Base-by-base conservation (phyloP, 2,329 filamentous ascomycete genomes). In the Gnomoniopsis sp. region DNA sequence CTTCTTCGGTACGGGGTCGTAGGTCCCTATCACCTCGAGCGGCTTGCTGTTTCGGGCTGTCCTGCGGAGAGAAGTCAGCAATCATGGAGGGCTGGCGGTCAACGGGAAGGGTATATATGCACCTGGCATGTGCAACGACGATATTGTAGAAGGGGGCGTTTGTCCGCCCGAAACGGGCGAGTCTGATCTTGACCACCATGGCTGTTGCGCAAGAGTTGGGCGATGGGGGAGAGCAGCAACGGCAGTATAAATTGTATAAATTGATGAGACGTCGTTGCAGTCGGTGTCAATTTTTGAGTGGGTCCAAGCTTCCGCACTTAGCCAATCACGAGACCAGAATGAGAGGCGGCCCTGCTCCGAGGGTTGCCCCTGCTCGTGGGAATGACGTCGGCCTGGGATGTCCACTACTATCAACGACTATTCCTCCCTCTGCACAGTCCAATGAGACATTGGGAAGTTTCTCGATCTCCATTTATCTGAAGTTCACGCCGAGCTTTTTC, bases 131-230 rank as follows among this genome's bases (percentile, higher is more conserved):
- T 17, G 92, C 85, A 64, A 99, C 90, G 65, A 98, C 91, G 64
- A 99, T 97, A 78, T 99, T 99, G 83, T 96, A 99, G 68, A 97
- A 89, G 2, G 95, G 93, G n/a, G 85, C 74, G 72, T 96, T 93
- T 65, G 84, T 86, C 74, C 89, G 91, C 71, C 93, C 92, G 74
- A 98, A 96, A 74, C 95, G 93, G 67, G 95, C 90, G 67, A 99
- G 87, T 60, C 95, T 89, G 74, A 99, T 95, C 74, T 90, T 90
- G 69, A 99, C 83, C 63, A 98, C 93, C 95, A 99, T 96, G 48
- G 56, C 53, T 57, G 48, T 8, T 49, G 30, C n/a, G 49, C 14
- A 47, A 26, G 33, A 21, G 30, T 23, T 56, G 14, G 30, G 53
- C 52, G 34, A 43, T 36, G 44, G 14, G 53, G 12, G 34, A 38